phyloP scores from a whole-genome alignment of 495 filamentous ascomycete genomes.

The Geopyxis carbonaria region DNA sequence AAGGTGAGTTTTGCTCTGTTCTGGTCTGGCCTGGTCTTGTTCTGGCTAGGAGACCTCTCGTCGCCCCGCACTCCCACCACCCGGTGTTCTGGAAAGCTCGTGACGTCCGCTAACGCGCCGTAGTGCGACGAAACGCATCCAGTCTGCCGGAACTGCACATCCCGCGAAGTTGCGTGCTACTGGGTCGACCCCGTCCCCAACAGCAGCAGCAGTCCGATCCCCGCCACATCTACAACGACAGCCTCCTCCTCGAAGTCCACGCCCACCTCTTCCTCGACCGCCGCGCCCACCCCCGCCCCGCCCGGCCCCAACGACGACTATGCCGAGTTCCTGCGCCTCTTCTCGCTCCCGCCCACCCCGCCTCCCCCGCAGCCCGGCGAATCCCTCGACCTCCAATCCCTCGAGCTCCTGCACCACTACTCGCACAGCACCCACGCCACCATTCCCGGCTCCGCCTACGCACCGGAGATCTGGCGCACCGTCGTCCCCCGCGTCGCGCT shows the following conservation, averaged over 20 bases:
- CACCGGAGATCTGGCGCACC: conserved; percentile 23
- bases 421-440: conserved; percentile 6
- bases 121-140: conserved; percentile 7
- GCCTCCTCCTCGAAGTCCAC: conserved; percentile 7
- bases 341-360: conserved; percentile 1
- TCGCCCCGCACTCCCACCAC: too few species aligned
- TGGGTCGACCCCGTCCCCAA: neutral
- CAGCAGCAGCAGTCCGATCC: too few species aligned
- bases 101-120: too few species aligned
- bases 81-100: too few species aligned
- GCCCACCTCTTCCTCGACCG: neutral
- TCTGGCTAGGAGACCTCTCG: too few species aligned
- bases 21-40: too few species aligned
- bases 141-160: conserved; percentile 3
- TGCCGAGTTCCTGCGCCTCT: conserved; percentile 1
- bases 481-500: conserved; percentile 26
- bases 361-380: neutral
- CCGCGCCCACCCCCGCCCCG: neutral
- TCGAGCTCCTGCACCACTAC: conserved; percentile 25
- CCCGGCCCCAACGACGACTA: neutral
- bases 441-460: conserved; percentile 1
- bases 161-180: conserved; percentile 1
- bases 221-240: too few species aligned
- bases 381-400: conserved; percentile 7
- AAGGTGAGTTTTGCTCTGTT: too few species aligned